Conservation (phyloP, 208 protist species). For the Trypanosoma grayi region DNA sequence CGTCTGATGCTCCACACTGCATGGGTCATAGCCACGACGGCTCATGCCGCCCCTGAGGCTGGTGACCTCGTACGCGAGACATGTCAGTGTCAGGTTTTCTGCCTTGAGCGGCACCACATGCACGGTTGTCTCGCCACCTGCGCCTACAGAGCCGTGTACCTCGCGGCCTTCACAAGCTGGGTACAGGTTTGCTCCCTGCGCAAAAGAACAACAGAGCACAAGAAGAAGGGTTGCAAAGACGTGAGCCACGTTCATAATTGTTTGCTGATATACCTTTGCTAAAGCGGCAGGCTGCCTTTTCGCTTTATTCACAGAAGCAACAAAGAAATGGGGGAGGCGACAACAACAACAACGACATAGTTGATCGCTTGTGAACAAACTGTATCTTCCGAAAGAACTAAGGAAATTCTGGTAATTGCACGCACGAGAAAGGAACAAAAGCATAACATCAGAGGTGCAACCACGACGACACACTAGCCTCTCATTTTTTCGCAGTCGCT, state of each 20-base stretch:
- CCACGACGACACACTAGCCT: not conserved
- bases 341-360: no score
- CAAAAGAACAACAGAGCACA: constrained; percentile 21
- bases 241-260: not conserved
- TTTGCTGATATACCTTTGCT: not conserved
- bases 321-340: no score
- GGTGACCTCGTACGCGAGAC: constrained; percentile 65
- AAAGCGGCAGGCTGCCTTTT: no score
- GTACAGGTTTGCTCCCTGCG: constrained; percentile 33
- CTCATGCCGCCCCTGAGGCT: constrained; percentile 32
- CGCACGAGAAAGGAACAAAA: not conserved
- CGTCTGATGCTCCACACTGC: constrained; percentile 54
- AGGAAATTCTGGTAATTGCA: no score
- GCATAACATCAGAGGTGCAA: constrained; percentile 1
- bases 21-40: constrained; percentile 36
- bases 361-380: no score
- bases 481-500: constrained; percentile 11
- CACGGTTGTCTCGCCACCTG: constrained; percentile 25
- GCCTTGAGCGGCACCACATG: constrained; percentile 3
- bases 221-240: constrained; percentile 13
- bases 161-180: constrained; percentile 46
- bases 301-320: no score
- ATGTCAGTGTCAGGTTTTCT: constrained; percentile 33
- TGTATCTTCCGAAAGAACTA: no score
- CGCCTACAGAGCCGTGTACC: constrained; percentile 9